Evolutionary conservation across 2,329 filamentous ascomycete species (phyloP), one percentile per base, ranked within the genome.

Genomic region (Simplicillium sp.): DNA sequence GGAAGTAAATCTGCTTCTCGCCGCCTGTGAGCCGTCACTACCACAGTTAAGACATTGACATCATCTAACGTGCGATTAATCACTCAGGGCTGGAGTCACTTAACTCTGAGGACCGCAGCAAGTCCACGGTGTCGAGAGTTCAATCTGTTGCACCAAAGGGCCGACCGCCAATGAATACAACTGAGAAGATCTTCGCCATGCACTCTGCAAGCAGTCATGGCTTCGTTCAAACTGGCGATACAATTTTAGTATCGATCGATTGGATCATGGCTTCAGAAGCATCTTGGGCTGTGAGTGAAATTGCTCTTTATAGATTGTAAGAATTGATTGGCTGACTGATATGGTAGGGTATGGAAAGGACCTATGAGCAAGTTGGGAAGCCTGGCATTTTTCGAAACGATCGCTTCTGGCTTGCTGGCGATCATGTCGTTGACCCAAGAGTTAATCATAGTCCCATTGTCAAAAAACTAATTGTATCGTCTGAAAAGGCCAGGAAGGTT

Each of bases 301-400:
- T 25, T 9, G 20, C 5, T 5, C 9, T 25, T 25, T 25, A 25
- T 6, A 6, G 20, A 25, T 9, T n/a, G n/a, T 6, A 25, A 25
- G 20, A 5, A 6, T 25, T 9, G 20, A 25, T 25, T 25, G 5
- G 6, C 20, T 25, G 20, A 25, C 9, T 25, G 20, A 9, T 25
- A 9, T 25, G 5, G 66, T 44, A 44, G 31, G 57, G 59, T 33
- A 70, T 70, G 66, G 55, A 61, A 28, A 50, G 50, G 32, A 64
- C 59, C 4, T 66, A 67, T 46, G 52, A 65, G 4, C 39, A 50
- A 3, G 48, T 71, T 7, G 62, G 64, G 3, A 46, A 51, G 11
- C 64, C 65, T 1, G 58, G 61, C 3, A 65, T 68, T n/a, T 70
- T 61, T 43, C 64, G 69, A 8, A 73, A 71, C 39, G 67, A 71